Conservation (phyloP, 345 rosid genomes). For the Lagerstroemia speciosa region DNA sequence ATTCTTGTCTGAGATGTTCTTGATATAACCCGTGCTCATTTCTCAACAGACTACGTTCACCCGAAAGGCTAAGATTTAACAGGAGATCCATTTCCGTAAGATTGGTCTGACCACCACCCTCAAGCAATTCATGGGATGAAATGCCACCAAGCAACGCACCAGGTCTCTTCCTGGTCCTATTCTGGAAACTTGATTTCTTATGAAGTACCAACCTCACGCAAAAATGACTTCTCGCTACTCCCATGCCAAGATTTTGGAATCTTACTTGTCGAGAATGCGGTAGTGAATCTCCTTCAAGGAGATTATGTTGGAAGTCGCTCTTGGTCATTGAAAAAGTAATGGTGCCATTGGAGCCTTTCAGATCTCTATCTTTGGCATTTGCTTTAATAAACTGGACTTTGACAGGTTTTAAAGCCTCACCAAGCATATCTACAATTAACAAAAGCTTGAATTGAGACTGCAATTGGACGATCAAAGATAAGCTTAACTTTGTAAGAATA, state of each 20-base stretch:
- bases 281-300: slow-evolving; percentile 6
- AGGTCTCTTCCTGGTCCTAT: slow-evolving; percentile 6
- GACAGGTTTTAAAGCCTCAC: not conserved
- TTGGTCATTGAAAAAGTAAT: slow-evolving; percentile 9
- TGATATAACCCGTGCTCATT: slow-evolving; percentile 1
- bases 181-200: slow-evolving; percentile 5
- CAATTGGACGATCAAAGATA: not conserved
- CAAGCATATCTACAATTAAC: not conserved
- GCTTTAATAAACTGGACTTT: slow-evolving; percentile 1
- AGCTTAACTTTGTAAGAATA: not conserved
- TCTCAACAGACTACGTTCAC: slow-evolving; percentile 8
- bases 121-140: slow-evolving; percentile 13
- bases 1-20: slow-evolving; percentile 7
- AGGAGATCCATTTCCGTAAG: slow-evolving; percentile 8
- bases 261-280: slow-evolving; percentile 12
- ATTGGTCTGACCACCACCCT: slow-evolving; percentile 8
- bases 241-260: slow-evolving; percentile 13
- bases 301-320: slow-evolving; percentile 12
- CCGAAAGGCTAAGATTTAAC: slow-evolving; percentile 8
- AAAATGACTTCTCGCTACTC: slow-evolving; percentile 9
- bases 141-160: slow-evolving; percentile 4
- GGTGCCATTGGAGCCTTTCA: slow-evolving; percentile 9
- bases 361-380: slow-evolving; percentile 7
- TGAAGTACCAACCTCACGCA: slow-evolving; percentile 1
- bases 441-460: not conserved